phyloP scores from a whole-genome alignment of 2,329 filamentous ascomycete genomes.

The Nemania sp. region DNA sequence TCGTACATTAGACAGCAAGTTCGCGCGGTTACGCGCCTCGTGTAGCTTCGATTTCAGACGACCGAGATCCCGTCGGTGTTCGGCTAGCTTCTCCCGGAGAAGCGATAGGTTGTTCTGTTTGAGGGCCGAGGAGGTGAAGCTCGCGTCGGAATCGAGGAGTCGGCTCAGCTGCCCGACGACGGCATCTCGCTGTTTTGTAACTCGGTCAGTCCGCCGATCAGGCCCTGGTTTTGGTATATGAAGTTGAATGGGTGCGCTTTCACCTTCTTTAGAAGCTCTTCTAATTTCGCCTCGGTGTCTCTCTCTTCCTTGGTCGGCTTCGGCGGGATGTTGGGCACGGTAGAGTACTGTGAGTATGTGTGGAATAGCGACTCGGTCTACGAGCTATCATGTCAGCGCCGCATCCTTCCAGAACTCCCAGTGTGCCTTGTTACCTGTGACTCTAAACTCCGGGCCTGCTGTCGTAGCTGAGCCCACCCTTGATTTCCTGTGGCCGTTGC shows the following conservation, averaged over 20 bases:
- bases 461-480: constrained; percentile 92
- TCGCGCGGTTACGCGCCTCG: constrained; percentile 82
- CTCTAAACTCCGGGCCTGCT: constrained; percentile 87
- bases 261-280: constrained; percentile 84
- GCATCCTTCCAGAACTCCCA: background rate
- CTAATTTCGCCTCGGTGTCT: constrained; percentile 77
- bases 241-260: constrained; percentile 21
- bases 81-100: constrained; percentile 84
- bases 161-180: constrained; percentile 82
- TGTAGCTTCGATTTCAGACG: constrained; percentile 75
- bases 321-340: constrained; percentile 74
- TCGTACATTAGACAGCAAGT: constrained; percentile 87
- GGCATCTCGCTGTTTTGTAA: constrained; percentile 68
- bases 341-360: constrained; percentile 88
- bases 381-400: constrained; percentile 9
- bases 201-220: constrained; percentile 18
- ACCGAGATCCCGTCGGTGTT: constrained; percentile 81
- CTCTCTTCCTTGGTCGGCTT: constrained; percentile 86
- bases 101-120: constrained; percentile 95
- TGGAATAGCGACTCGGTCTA: constrained; percentile 86
- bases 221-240: background rate
- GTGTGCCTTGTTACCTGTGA: constrained; percentile 69
- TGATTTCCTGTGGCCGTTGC: constrained; percentile 58
- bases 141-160: constrained; percentile 89
- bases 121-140: constrained; percentile 85